phyloP scores from a whole-genome alignment of 2,329 filamentous ascomycete genomes.

The Penicillium sp. region DNA sequence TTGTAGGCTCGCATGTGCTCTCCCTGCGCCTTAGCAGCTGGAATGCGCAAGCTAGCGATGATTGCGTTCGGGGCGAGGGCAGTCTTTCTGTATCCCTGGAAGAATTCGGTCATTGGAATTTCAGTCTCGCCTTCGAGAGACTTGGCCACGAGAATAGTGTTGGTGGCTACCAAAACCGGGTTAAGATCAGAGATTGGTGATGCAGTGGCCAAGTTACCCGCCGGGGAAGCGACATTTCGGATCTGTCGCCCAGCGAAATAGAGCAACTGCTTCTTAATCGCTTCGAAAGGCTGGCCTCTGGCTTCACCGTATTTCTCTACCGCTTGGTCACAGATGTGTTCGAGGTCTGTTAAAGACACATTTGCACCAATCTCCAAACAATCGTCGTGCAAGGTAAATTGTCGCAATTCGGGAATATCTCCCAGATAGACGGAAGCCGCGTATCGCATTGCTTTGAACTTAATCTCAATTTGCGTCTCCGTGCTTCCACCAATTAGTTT shows the following conservation, averaged over 20 bases:
- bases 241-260: conserved; percentile 97
- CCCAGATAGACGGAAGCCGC: conserved; percentile 87
- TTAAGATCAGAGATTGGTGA: conserved; percentile 97
- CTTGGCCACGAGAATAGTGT: conserved; percentile 77
- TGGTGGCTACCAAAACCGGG: conserved; percentile 85
- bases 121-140: conserved; percentile 71
- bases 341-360: conserved; percentile 86
- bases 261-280: conserved; percentile 87
- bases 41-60: conserved; percentile 84
- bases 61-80: conserved; percentile 78
- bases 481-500: conserved; percentile 96
- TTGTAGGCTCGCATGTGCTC: conserved; percentile 92
- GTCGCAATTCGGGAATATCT: conserved; percentile 84
- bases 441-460: conserved; percentile 94
- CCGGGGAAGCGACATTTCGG: conserved; percentile 93
- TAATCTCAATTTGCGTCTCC: conserved; percentile 97
- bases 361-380: conserved; percentile 92
- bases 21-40: conserved; percentile 68
- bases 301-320: conserved; percentile 71
- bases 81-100: conserved; percentile 85
- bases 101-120: conserved; percentile 90
- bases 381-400: conserved; percentile 76
- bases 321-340: conserved; percentile 77
- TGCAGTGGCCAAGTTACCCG: conserved; percentile 89
- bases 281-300: conserved; percentile 77